These are phyloP conservation scores for Claviceps fusiformis DNA, from an alignment of 2,329 filamentous ascomycete genomes.

Conservation along the genomic window DNA sequence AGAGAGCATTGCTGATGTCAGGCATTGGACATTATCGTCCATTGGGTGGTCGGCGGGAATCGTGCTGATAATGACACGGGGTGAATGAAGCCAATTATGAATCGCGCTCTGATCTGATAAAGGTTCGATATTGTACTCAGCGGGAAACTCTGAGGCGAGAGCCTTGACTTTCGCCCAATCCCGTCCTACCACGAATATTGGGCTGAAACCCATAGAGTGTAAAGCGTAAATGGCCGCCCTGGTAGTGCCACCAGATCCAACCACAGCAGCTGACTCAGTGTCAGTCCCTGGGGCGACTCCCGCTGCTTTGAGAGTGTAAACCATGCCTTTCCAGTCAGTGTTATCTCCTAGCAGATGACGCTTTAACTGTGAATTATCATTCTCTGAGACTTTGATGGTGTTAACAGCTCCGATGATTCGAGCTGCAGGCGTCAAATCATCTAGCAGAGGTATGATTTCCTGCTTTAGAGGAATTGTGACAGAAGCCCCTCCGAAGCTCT, in stretches of 20 bases:
- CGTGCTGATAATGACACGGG: conserved; percentile 67
- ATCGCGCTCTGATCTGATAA: conserved; percentile 38
- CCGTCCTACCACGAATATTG: conserved; percentile 78
- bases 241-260: conserved; percentile 85
- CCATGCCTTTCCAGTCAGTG: conserved; percentile 93
- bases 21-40: conserved; percentile 53
- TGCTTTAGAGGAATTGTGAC: conserved; percentile 94
- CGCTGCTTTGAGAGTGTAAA: conserved; percentile 57
- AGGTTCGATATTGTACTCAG: conserved; percentile 55
- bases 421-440: conserved; percentile 68
- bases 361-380: conserved; percentile 21
- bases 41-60: conserved; percentile 82
- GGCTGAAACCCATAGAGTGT: conserved; percentile 66
- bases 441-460: conserved; percentile 69
- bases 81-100: conserved; percentile 33
- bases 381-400: conserved; percentile 58
- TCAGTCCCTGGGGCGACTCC: conserved; percentile 36
- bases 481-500: conserved; percentile 80
- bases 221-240: conserved; percentile 84
- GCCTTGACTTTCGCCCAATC: conserved; percentile 52
- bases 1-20: conserved; percentile 43
- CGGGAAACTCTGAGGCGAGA: conserved; percentile 60
- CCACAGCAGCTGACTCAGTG: conserved; percentile 52
- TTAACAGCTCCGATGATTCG: conserved; percentile 84
- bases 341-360: conserved; percentile 67